Base-by-base conservation (phyloP, 2,329 filamentous ascomycete species). In the Diplocarpon mali region DNA sequence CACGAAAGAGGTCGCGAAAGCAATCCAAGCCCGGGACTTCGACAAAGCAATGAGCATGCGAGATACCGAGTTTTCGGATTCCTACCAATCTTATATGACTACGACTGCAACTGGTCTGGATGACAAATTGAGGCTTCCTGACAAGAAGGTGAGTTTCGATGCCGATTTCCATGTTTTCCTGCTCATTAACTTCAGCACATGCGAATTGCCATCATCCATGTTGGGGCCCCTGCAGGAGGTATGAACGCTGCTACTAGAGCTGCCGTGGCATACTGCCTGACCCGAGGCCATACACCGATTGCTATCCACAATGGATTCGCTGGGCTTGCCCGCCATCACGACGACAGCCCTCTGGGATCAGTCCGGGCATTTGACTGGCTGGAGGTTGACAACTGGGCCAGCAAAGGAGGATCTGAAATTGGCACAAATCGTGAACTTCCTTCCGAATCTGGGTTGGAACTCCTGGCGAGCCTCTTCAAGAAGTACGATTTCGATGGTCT, bases 241-340 rank as follows among this genome's bases (percentile, higher is more conserved):
- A 96, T 98, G 85, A 98, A 98, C 66, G 89, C 90, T 24, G 92
- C 92, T 35, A 92, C 93, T 15, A 80, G 92, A 55, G 90, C 87
- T 27, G 90, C 86, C 12, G 89, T 95, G 14, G 87, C 88, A 28
- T 95, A 95, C 70, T 96, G 89, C 63, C 65, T 94, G 46, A 84
- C 85, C 36, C 79, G 88, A 47, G 92, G 92, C n/a, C 92, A 98
- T 64, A 87, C 86, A 42, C 85, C 92, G 3, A 65, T 96, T 57
- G 90, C 87, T 14, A 88, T 98, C 45, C 85, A 96, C 68, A 98
- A 98, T 59, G 92, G 92, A 20, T 98, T 98, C 65, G 87, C 92
- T 28, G 92, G 92, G 13, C 80, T 98, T 46, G 83, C 87, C 43
- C 80, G 92, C 38, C 92, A 98, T 65, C 87, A 96, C 62, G 81